Evolutionary conservation across 306 rosid species (phyloP).

Genomic region (Erythrophleum fordii): DNA sequence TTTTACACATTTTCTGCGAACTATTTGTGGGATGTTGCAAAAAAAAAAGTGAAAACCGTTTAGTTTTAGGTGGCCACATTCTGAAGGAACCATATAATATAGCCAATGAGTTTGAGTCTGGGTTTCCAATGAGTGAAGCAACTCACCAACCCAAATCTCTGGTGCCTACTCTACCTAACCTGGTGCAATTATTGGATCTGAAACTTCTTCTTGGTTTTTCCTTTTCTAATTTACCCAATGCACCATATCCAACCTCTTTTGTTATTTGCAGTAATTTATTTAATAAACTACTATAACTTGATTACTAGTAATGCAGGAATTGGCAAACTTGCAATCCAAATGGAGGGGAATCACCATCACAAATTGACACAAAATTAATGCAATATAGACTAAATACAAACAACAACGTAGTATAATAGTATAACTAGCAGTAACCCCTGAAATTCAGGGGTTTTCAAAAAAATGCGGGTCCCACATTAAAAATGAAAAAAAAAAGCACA

Average conservation of each 20-base stretch:
- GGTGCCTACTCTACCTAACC: constrained; percentile 41
- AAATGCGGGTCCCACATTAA: too few relatives aligned
- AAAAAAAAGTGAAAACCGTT: not conserved
- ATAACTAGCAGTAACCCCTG: too few relatives aligned
- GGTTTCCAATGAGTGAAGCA: constrained; percentile 44
- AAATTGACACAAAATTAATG: not conserved
- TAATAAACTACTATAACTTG: not conserved
- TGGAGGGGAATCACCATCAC: not conserved
- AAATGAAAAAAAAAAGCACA: too few relatives aligned
- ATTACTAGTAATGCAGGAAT: not conserved
- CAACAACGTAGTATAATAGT: not conserved
- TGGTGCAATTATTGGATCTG: constrained; percentile 22
- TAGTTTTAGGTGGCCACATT: constrained; percentile 37
- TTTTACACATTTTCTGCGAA: too few relatives aligned
- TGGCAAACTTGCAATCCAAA: not conserved
- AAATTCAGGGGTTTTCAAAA: too few relatives aligned
- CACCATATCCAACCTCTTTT: not conserved
- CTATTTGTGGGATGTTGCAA: too few relatives aligned
- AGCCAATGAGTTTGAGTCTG: constrained; percentile 15
- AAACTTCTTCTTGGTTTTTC: constrained; percentile 5
- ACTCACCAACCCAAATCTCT: constrained; percentile 48
- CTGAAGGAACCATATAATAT: constrained; percentile 43
- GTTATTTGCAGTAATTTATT: constrained; percentile 41
- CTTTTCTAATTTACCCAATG: constrained; percentile 26
- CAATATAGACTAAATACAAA: not conserved